Evolutionary conservation across 2,329 filamentous ascomycete species (phyloP).

Genomic region (Rhinocladiella mackenziei): DNA sequence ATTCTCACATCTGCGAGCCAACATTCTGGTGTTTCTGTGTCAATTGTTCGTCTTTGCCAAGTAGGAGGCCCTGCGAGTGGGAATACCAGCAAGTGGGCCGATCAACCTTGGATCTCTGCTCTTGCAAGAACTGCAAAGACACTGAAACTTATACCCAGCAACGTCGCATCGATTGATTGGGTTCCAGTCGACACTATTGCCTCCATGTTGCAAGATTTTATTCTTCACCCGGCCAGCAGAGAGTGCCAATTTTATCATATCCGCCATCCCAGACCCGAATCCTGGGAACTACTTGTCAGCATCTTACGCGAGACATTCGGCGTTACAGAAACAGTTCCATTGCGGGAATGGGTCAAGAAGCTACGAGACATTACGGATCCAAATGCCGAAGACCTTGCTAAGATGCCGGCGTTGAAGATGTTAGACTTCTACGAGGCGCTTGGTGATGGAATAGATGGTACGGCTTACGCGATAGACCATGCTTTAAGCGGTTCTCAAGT

Average conservation of each 20-base stretch:
- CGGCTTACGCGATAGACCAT: too few relatives aligned
- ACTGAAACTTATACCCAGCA: neutral
- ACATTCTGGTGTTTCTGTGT: neutral
- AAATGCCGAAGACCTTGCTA: neutral
- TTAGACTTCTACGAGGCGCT: constrained; percentile 1
- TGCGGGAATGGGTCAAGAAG: neutral
- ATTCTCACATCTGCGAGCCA: neutral
- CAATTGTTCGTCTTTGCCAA: neutral
- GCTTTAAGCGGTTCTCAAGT: too few relatives aligned
- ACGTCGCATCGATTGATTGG: neutral
- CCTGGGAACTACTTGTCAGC: too few relatives aligned
- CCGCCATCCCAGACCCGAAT: neutral
- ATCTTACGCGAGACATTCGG: neutral
- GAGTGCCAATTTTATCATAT: neutral
- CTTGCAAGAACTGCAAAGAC: neutral
- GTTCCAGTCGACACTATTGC: neutral
- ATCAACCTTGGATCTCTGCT: neutral
- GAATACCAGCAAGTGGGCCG: neutral
- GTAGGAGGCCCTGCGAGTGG: neutral
- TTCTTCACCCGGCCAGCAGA: neutral
- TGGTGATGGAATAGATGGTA: too few relatives aligned
- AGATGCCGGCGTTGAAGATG: neutral
- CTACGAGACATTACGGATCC: neutral
- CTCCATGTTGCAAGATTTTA: neutral
- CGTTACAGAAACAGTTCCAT: neutral